Evolutionary conservation across 1,284 basidiomycete genomes (phyloP), one percentile per base, ranked within the genome.

Genomic region (Cyathus olla): DNA sequence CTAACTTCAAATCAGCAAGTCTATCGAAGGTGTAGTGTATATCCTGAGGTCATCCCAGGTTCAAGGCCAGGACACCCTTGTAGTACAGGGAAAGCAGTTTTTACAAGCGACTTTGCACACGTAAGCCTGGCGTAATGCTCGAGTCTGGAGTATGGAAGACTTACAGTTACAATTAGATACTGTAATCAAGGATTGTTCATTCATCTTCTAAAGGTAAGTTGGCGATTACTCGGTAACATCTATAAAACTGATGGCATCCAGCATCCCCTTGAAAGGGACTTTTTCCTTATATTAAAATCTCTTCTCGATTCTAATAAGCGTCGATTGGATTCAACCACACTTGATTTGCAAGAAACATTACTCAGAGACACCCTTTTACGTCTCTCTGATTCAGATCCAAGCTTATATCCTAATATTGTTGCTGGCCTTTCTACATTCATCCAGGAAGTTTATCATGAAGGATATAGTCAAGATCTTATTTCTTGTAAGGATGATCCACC

Each of bases 51-150:
- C 80, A 13, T 81, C 87, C 39, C 74, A 79, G 42, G 80, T 82
- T 58, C 78, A 83, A 57, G 80, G 77, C 31, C 90, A 91, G 62
- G 89, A 93, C 66, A 73, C 84, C 13, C 77, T 93, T 2, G 80
- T 85, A 13, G 75, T 79, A 35, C 89, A 91, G 72, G 86, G 85
- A 1, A 83, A 78, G 63, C 65, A 76, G 6, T 90, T 91, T 66
- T 72, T 92, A 27, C 85, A 86, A 47, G 77, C 74, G 24, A 85
- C 82, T 8, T 74, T 92, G 10, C 77, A 78, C 28, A 80, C 79
- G 89, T 90, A 68, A 55, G 83, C 63, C 5, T 35, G 13, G 31
- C 13, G 8, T 13, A 35, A 13, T 8, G 13, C 8, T 35, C 13
- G 6, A 35, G 6, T 35, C 31, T 35, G 13, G n/a, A 6, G 31